Evolutionary conservation across 768 basidiomycete genomes (phyloP).

Genomic region (Podaxis pistillaris): DNA sequence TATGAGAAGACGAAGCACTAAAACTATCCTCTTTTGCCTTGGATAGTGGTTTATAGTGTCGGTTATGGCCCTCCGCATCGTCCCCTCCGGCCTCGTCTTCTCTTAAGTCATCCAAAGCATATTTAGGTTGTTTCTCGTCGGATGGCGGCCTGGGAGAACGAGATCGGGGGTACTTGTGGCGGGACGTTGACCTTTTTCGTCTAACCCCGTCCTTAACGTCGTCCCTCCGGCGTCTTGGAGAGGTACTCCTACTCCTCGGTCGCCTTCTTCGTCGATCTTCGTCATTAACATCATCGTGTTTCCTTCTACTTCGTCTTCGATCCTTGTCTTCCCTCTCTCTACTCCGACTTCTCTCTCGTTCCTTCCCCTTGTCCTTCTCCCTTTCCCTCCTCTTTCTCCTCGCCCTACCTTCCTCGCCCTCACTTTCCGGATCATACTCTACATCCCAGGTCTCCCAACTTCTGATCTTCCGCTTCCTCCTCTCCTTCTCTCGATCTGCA

Average conservation of each 20-base stretch:
- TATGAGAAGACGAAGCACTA: slow-evolving; percentile 20
- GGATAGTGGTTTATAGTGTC: not conserved
- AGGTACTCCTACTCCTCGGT: slow-evolving; percentile 10
- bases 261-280: slow-evolving; percentile 22
- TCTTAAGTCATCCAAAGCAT: slow-evolving; percentile 32
- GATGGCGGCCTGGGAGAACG: not conserved
- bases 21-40: not conserved
- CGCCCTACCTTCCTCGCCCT: slow-evolving; percentile 19
- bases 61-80: not conserved
- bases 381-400: slow-evolving; percentile 23
- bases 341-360: slow-evolving; percentile 24
- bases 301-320: slow-evolving; percentile 18
- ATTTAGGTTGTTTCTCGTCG: slow-evolving; percentile 26
- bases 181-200: slow-evolving; percentile 16
- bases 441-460: slow-evolving; percentile 53
- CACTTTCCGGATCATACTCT: slow-evolving; percentile 29
- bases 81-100: slow-evolving; percentile 20
- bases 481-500: slow-evolving; percentile 26
- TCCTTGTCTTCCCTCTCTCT: slow-evolving; percentile 23
- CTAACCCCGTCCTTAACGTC: slow-evolving; percentile 21
- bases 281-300: slow-evolving; percentile 23
- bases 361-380: slow-evolving; percentile 18
- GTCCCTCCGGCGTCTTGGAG: slow-evolving; percentile 9
- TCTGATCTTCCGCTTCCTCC: slow-evolving; percentile 41
- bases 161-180: slow-evolving; percentile 7